Conservation (phyloP, 495 filamentous ascomycete genomes). For the Penicillium steckii region DNA sequence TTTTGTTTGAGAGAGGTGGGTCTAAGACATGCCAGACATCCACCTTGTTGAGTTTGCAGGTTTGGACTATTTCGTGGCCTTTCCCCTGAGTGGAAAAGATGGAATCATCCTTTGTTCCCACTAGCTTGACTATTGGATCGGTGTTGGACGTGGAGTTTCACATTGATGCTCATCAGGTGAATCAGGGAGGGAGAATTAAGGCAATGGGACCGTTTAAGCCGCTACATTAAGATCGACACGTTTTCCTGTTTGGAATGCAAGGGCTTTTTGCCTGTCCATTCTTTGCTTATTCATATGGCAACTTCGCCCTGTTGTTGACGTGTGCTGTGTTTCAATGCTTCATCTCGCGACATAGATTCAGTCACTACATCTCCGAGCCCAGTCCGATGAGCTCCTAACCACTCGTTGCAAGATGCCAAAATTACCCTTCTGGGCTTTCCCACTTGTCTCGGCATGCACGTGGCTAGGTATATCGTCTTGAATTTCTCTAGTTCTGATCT, state of each 20-base stretch:
- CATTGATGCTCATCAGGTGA: not conserved
- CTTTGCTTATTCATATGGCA: not conserved
- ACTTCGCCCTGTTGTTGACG: not conserved
- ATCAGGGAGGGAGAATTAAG: not conserved
- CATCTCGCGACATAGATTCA: not conserved
- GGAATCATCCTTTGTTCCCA: not conserved
- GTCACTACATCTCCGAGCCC: not conserved
- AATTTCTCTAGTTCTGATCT: not conserved
- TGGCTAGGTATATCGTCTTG: slow-evolving; percentile 7
- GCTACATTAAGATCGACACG: slow-evolving; percentile 2
- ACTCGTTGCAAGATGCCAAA: not conserved
- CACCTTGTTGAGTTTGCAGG: not conserved
- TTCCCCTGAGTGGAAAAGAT: not conserved
- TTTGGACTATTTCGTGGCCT: slow-evolving; percentile 1
- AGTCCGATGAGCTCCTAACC: slow-evolving; percentile 1
- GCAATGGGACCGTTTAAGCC: not conserved
- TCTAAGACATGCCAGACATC: not conserved
- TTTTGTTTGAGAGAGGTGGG: not conserved
- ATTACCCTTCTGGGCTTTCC: slow-evolving; percentile 8
- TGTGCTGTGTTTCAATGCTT: not conserved
- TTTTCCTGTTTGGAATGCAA: not conserved
- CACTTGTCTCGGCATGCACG: slow-evolving; percentile 10
- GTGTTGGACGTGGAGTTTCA: not conserved
- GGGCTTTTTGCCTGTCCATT: not conserved
- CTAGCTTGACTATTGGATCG: not conserved